Conservation (phyloP, 2,329 filamentous ascomycete species). For the Colletotrichum graminicola region DNA sequence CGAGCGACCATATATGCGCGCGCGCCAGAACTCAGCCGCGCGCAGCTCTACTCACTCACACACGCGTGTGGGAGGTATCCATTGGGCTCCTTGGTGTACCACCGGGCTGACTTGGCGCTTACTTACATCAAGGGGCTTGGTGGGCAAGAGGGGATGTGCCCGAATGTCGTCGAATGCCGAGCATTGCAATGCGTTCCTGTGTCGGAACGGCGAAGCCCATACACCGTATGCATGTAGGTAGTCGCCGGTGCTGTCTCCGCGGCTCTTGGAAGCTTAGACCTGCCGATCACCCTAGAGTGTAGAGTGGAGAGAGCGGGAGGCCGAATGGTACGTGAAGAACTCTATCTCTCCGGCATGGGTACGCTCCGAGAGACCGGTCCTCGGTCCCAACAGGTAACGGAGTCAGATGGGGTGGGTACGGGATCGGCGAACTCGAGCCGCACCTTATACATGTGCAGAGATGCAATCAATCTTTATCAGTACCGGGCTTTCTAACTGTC, state of each 20-base stretch:
- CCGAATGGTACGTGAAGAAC: slow-evolving; percentile 4
- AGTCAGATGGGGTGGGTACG: slow-evolving; percentile 19
- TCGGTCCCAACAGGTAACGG: slow-evolving; percentile 7
- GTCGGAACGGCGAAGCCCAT: not conserved
- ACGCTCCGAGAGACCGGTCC: slow-evolving; percentile 28
- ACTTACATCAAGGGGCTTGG: not conserved
- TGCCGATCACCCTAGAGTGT: slow-evolving; percentile 22
- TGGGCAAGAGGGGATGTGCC: not conserved
- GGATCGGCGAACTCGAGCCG: not conserved
- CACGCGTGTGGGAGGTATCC: not conserved
- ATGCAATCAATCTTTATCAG: not conserved
- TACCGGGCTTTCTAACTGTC: not conserved
- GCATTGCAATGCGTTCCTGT: not conserved
- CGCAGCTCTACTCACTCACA: not conserved
- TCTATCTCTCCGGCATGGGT: slow-evolving; percentile 17
- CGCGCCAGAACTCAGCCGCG: not conserved
- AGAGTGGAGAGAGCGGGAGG: slow-evolving; percentile 27
- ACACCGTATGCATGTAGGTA: not conserved
- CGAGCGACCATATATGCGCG: slow-evolving; percentile 13
- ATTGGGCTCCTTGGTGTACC: not conserved
- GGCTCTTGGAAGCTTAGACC: not conserved
- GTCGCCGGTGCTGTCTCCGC: slow-evolving; percentile 1
- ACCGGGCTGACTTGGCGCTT: slow-evolving; percentile 10
- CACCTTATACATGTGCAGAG: too few species aligned
- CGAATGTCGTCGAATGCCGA: not conserved